phyloP scores from a whole-genome alignment of 2,329 filamentous ascomycete species.

The Monilinia aucupariae region DNA sequence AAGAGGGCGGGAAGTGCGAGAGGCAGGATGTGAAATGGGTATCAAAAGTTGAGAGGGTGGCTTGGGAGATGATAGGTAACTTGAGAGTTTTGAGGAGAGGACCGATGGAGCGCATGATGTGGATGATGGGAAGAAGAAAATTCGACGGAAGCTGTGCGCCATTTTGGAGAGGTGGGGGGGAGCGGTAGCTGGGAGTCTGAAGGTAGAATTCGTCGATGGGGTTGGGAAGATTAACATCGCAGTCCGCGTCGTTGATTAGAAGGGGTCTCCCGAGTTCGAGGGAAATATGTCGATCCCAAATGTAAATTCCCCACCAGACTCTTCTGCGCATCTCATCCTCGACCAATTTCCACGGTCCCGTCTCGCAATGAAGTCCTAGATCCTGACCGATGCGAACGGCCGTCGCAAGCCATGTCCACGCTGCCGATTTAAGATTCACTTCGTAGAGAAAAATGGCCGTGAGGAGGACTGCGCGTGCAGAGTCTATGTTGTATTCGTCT shows the following conservation, averaged over 20 bases:
- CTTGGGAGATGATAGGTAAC: conserved; percentile 58
- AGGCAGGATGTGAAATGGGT: conserved; percentile 72
- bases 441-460: conserved; percentile 77
- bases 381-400: conserved; percentile 79
- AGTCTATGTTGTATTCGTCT: conserved; percentile 69
- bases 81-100: conserved; percentile 66
- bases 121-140: conserved; percentile 71
- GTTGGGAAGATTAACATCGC: conserved; percentile 74
- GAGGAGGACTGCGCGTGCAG: conserved; percentile 67
- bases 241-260: conserved; percentile 81
- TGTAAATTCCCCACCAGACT: conserved; percentile 92
- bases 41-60: conserved; percentile 73
- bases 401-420: conserved; percentile 78
- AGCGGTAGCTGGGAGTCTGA: conserved; percentile 46
- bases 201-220: conserved; percentile 77
- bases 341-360: conserved; percentile 64
- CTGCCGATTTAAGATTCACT: conserved; percentile 77
- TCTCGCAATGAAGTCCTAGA: conserved; percentile 72
- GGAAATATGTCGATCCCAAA: conserved; percentile 75
- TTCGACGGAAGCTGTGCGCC: conserved; percentile 55
- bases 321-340: conserved; percentile 82
- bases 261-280: conserved; percentile 76
- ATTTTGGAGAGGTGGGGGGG: conserved; percentile 41
- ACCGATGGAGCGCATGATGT: conserved; percentile 73
- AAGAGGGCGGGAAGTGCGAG: conserved; percentile 67